Percentiles rank a stretch among this genome's conserved stretches.
These are phyloP conservation scores for Halophytophthora polymorphica DNA, from an alignment of 352 stramenopile genomes.

Conservation along the genomic window DNA sequence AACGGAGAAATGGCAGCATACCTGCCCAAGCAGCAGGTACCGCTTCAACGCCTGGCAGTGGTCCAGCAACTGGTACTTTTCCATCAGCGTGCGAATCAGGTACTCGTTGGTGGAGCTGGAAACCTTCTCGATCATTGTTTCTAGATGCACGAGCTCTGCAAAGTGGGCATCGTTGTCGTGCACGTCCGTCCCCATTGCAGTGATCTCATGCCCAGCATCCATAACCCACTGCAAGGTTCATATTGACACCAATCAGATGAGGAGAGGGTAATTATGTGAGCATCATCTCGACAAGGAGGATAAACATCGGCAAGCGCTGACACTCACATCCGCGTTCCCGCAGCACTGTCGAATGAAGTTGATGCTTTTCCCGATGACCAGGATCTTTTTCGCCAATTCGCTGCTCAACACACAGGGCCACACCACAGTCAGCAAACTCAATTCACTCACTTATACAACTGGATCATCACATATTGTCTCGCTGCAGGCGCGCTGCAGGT, in stretches of 20 bases:
- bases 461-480: neutral
- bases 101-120: slow-evolving; percentile 85
- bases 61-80: slow-evolving; percentile 92
- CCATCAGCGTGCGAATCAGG: slow-evolving; percentile 89
- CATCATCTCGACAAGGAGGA: neutral
- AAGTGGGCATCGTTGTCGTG: slow-evolving; percentile 68
- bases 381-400: slow-evolving; percentile 91
- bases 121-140: slow-evolving; percentile 76
- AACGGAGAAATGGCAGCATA: slow-evolving; percentile 3
- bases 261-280: neutral
- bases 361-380: slow-evolving; percentile 97
- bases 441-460: neutral
- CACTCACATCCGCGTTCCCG: slow-evolving; percentile 81
- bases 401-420: slow-evolving; percentile 25
- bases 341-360: slow-evolving; percentile 98
- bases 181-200: slow-evolving; percentile 41
- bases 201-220: slow-evolving; percentile 44
- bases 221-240: slow-evolving; percentile 60
- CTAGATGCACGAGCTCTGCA: slow-evolving; percentile 61
- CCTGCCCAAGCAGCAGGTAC: slow-evolving; percentile 98
- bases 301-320: neutral
- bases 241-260: neutral
- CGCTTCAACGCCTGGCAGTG: slow-evolving; percentile 96
- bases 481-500: neutral
- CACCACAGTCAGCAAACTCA: neutral